Base-by-base conservation (phyloP, 768 basidiomycete genomes). In the Lactarius evosmus region DNA sequence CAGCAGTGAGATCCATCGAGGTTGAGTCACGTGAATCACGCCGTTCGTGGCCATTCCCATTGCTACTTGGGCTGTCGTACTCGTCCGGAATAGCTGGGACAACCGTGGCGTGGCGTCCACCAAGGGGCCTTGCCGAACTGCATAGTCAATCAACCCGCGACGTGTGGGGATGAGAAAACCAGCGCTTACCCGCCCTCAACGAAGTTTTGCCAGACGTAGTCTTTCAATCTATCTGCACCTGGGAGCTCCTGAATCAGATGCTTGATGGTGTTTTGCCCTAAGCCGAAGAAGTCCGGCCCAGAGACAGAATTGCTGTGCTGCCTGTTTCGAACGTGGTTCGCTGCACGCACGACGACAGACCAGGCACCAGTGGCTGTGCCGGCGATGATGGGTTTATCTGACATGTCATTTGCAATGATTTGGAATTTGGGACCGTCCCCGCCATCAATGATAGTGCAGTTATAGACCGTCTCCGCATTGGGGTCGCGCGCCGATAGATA, bases 281-380 rank as follows among this genome's bases (percentile, higher is more conserved):
- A 78, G 9, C 92, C 92, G 71, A 91, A 93, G 74, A 93, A 93
- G 75, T 93, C 91, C 16, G 91, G 91, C 0, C 91, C 91, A 2
- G 91, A 93, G 16, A 94, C 89, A 6, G 88, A 91, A 73, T 93
- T 93, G 50, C 87, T 89, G 70, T 93, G 91, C 67, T 90, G 87
- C 16, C 90, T 81, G 71, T 89, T 86, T 55, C 91, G 85, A 65
- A 93, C 85, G 49, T 83, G 81, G 70, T 93, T 93, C 1, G 92
- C 91, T 56, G 89, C 85, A 70, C 86, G 87, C 56, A 94, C 90
- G 67, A 94, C 89, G 68, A 80, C 85, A 4, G 88, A 86, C 91
- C 91, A 94, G 53, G 90, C 90, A 34, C 91, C 92, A 0, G 91
- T 94, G 34, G 91, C 90, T 1, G 91, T 93, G n/a, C 89, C 89